phyloP scores from a whole-genome alignment of 2,329 filamentous ascomycete genomes.

The Sporothrix curviconia region DNA sequence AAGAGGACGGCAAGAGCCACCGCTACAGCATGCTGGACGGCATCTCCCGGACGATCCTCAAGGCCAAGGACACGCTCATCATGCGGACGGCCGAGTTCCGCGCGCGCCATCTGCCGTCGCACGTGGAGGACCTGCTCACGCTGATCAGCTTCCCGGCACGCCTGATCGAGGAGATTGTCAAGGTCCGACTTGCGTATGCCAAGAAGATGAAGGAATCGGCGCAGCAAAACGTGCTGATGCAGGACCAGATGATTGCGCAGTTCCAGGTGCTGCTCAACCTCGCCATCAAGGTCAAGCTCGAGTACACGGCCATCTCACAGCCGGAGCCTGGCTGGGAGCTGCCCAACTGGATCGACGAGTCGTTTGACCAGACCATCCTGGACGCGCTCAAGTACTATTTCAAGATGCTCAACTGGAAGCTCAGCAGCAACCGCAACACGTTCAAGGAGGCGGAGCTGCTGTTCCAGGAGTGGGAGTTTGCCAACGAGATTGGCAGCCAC shows the following conservation, averaged over 20 bases:
- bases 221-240: conserved; percentile 86
- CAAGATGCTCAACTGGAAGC: conserved; percentile 96
- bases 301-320: conserved; percentile 75
- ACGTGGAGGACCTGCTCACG: conserved; percentile 92
- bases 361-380: conserved; percentile 84
- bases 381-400: conserved; percentile 97
- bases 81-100: conserved; percentile 77
- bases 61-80: conserved; percentile 88
- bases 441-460: conserved; percentile 98
- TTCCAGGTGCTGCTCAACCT: conserved; percentile 90
- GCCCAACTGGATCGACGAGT: conserved; percentile 92
- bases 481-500: conserved; percentile 83
- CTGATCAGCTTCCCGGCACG: conserved; percentile 96
- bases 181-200: conserved; percentile 82
- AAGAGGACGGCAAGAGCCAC: conserved; percentile 36
- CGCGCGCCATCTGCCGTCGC: conserved; percentile 85
- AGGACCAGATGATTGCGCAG: conserved; percentile 95
- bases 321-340: conserved; percentile 91
- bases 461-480: conserved; percentile 97
- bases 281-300: conserved; percentile 85
- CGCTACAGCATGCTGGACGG: conserved; percentile 74
- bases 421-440: conserved; percentile 95
- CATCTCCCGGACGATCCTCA: conserved; percentile 79
- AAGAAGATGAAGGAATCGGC: conserved; percentile 93
- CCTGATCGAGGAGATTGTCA: conserved; percentile 93